Percentiles rank a stretch among this genome's conserved stretches.
phyloP scores from a whole-genome alignment of 2,329 filamentous ascomycete species.

The Diatrype stigma region DNA sequence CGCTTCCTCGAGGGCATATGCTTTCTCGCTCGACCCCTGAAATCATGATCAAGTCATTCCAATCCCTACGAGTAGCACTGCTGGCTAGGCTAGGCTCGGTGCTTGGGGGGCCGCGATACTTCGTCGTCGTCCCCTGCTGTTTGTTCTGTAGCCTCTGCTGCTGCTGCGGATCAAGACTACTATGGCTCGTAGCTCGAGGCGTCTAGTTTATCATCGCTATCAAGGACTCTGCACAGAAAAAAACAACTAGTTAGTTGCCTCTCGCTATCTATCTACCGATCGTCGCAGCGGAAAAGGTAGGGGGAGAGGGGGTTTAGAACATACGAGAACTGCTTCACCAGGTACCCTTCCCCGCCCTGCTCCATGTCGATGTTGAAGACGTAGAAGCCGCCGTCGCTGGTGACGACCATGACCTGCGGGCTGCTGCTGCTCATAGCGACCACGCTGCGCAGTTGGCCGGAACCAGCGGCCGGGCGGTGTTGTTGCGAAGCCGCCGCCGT shows the following conservation, averaged over 20 bases:
- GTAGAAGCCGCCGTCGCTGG: constrained; percentile 90
- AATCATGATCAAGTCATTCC: no score
- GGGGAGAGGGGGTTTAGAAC: constrained; percentile 38
- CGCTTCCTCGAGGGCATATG: no score
- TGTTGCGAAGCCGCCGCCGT: constrained; percentile 20
- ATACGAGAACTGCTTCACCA: constrained; percentile 89
- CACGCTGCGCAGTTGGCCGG: constrained; percentile 70
- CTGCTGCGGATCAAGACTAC: no score
- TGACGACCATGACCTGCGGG: constrained; percentile 97
- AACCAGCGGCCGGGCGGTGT: constrained; percentile 21
- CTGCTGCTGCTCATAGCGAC: constrained; percentile 94
- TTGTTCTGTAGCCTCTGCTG: no score
- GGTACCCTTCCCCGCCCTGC: constrained; percentile 83
- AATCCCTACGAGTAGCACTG: no score
- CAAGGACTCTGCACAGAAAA: constrained; percentile 42
- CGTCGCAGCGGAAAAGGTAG: constrained; percentile 1
- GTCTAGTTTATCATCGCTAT: constrained; percentile 52
- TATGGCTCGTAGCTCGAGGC: constrained; percentile 41
- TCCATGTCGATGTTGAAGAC: constrained; percentile 95
- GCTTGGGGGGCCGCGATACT: no score
- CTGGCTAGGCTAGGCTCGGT: no score
- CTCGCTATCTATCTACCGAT: no score
- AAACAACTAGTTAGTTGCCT: neutral
- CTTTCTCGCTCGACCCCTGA: no score
- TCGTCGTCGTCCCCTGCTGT: no score